Conservation (phyloP, 2,329 filamentous ascomycete genomes). For the Exophiala xenobiotica region DNA sequence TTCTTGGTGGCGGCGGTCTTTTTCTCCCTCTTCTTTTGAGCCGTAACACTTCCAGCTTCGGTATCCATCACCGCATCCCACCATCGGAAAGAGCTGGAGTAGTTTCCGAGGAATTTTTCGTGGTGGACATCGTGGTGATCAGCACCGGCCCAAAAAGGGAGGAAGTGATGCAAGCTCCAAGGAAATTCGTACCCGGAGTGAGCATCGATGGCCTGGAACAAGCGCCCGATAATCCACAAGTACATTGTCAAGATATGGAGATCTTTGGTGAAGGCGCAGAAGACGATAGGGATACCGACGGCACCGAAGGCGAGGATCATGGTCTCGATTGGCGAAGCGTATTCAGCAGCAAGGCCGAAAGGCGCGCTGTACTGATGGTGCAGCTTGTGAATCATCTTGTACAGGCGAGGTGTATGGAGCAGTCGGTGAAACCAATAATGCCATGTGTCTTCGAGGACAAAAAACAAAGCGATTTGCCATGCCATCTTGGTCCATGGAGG, state of each 20-base stretch:
- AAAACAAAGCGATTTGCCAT: constrained; percentile 89
- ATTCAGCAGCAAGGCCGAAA: constrained; percentile 94
- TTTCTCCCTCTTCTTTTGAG: constrained; percentile 15
- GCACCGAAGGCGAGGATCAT: constrained; percentile 90
- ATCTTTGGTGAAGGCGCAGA: constrained; percentile 78
- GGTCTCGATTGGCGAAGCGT: constrained; percentile 94
- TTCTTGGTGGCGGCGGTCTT: constrained; percentile 17
- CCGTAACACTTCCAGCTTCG: constrained; percentile 65
- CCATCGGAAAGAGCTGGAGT: constrained; percentile 96
- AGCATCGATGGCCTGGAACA: constrained; percentile 97
- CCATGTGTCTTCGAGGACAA: constrained; percentile 94
- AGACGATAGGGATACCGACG: constrained; percentile 77
- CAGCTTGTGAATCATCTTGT: constrained; percentile 97
- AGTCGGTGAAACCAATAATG: constrained; percentile 96
- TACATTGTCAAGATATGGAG: constrained; percentile 98
- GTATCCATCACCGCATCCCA: constrained; percentile 96
- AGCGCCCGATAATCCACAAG: constrained; percentile 84
- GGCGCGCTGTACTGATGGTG: constrained; percentile 98
- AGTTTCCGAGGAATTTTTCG: constrained; percentile 98
- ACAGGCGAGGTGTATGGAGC: constrained; percentile 91
- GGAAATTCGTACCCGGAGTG: constrained; percentile 99
- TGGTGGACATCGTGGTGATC: constrained; percentile 97
- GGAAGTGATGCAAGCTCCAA: constrained; percentile 91
- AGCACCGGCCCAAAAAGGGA: constrained; percentile 97
- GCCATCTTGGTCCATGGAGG: constrained; percentile 82